Base-by-base conservation (phyloP, 1,284 basidiomycete species). In the Ganoderma meredithae region DNA sequence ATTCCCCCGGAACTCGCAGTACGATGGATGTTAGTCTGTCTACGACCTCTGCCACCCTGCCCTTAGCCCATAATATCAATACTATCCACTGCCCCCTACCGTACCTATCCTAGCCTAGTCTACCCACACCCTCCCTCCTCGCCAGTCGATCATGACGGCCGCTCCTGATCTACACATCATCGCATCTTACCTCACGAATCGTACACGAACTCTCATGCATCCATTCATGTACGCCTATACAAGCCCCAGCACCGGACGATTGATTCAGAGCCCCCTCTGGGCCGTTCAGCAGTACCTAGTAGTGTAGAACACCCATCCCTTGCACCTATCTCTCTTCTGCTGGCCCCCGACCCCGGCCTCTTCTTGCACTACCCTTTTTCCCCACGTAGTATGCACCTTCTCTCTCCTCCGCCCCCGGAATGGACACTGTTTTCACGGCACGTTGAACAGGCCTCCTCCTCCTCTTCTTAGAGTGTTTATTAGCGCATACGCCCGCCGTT, bases 1-100 rank as follows among this genome's bases (percentile, higher is more conserved):
- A 0, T 92, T 91, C 81, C 92, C 92, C n/a, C 80, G 85, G 22
- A 94, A 94, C 77, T 88, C 84, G 17, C 67, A 66, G 56, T 78
- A 77, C 70, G 75, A 78, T 77, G 89, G 88, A 65, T 88, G 90
- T 77, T 86, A 81, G 77, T n/a, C 31, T 8, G 17, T 27, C 31
- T 27, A 25, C 39, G 36, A 27, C 39, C n/a, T 15, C 25, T 41
- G 1, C 10, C 25, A 12, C 39, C 36, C 41, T 27, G 44, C 44
- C 44, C 43, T 39, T 40, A 22, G 17, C 5, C 39, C 44, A 27
- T 36, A 53, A 19, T 47, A 17, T 40, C 39, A 49, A 44, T 27
- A 22, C 19, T 58, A 36, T 55, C 49, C 65, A 40, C 59, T 60
- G 22, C 25, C 49, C 60, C 49, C 58, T 62, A 71, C 59, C 49